Base-by-base conservation (phyloP, 176 grass and related monocot genomes). In the Thinopyrum elongatum region DNA sequence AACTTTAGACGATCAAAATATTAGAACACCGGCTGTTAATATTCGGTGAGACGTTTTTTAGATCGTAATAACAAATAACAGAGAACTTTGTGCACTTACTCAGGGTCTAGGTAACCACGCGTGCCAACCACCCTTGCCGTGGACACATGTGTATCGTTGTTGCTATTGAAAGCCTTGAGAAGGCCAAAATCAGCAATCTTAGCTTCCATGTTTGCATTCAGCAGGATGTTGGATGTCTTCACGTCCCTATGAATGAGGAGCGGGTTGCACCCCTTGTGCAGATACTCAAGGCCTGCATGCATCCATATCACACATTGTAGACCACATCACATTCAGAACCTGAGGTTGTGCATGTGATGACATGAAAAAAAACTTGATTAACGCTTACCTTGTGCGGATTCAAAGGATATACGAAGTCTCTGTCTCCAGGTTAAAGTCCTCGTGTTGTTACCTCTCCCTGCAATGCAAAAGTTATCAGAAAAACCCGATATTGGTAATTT, bases 131-230 rank as follows among this genome's bases (percentile, higher is more conserved):
- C 21, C 68, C 68, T 14, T 4, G 35, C 35, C n/a, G 68, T 71
- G 68, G 35, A 71, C 22, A 71, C 68, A 41, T 71, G 68, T 21
- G 68, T 71, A 71, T 71, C 68, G 25, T 1, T 1, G 10, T 23
- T 22, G 5, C 68, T 39, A n/a, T 41, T 71, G 68, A 71, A 71
- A 23, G 68, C 68, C 35, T 71, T 71, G 21, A 71, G 68, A 22
- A 71, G 22, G 35, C 68, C 68, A 71, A 71, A 71, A 41, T 71
- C 68, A 5, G 68, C 68, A 2, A 71, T 71, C 68, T 71, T 71
- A 1, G 68, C 68, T 35, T 41, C 68, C 10, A 71, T 3, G 4
- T 71, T 41, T 41, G 68, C 68, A 41, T 71, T 71, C 35, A 71
- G 21, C 10, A 71, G 22, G 19, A 71, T 71, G 34, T 71, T 71